Conservation (phyloP, 768 basidiomycete genomes). For the Tylopilus sp. region DNA sequence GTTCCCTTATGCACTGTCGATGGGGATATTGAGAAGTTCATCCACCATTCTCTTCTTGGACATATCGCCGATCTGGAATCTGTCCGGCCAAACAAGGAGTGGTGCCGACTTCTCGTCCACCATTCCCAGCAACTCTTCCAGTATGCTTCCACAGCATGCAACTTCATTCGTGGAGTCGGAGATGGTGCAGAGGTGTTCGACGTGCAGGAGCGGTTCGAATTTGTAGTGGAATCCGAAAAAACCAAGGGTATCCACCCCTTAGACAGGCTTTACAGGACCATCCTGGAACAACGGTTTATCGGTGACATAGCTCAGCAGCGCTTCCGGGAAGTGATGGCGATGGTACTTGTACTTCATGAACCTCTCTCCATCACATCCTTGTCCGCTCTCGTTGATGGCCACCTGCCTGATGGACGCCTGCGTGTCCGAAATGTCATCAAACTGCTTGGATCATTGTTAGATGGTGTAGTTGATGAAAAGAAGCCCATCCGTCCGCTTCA, state of each 20-base stretch:
- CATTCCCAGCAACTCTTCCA: constrained; percentile 21
- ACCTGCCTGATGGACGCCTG: background rate
- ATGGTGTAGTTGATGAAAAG: background rate
- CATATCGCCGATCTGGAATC: background rate
- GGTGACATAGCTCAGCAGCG: background rate
- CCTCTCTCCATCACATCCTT: background rate
- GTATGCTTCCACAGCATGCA: background rate
- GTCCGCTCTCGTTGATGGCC: too few relatives aligned
- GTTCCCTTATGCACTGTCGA: background rate
- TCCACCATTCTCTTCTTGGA: background rate
- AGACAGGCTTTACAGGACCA: background rate
- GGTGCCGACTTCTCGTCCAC: constrained; percentile 11
- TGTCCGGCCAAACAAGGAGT: constrained; percentile 10
- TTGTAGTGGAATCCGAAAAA: too few relatives aligned
- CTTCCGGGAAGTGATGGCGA: background rate
- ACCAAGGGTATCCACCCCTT: too few relatives aligned
- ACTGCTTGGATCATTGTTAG: background rate
- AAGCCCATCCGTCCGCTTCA: background rate
- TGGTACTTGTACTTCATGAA: background rate
- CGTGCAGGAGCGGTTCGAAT: too few relatives aligned
- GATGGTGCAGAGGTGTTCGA: background rate
- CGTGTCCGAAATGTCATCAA: background rate
- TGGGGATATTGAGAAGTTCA: constrained; percentile 1
- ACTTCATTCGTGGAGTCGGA: constrained; percentile 15
- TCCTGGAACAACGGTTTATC: background rate